Percentiles rank a stretch among this genome's conserved stretches.
These are phyloP conservation scores for Aspergillus fijiensis DNA, from an alignment of 2,329 filamentous ascomycete genomes.

Conservation along the genomic window DNA sequence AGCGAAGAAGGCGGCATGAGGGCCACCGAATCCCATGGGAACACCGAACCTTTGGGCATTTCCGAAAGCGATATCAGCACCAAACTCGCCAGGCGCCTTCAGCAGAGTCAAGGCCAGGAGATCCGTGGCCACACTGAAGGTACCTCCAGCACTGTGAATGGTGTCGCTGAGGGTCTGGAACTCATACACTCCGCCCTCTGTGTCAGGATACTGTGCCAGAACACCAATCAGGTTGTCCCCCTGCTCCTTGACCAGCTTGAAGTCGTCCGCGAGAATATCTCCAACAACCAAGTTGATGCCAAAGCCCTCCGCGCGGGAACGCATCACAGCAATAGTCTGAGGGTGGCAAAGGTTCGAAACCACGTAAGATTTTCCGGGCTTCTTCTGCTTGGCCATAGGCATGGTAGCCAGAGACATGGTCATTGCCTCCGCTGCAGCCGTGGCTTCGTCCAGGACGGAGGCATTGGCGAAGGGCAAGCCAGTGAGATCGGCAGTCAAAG, in stretches of 20 bases:
- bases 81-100: constrained; percentile 88
- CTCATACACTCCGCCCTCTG: constrained; percentile 74
- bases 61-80: constrained; percentile 92
- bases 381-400: constrained; percentile 68
- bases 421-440: constrained; percentile 93
- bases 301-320: constrained; percentile 86
- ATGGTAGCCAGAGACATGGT: constrained; percentile 81
- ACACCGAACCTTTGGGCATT: constrained; percentile 90
- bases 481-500: constrained; percentile 83
- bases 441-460: constrained; percentile 85
- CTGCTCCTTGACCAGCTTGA: constrained; percentile 67
- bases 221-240: constrained; percentile 84
- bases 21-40: constrained; percentile 86
- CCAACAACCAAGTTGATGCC: constrained; percentile 74
- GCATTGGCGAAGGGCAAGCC: constrained; percentile 86
- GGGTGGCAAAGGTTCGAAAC: constrained; percentile 81
- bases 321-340: constrained; percentile 80
- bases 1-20: constrained; percentile 96
- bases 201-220: constrained; percentile 93
- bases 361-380: constrained; percentile 74
- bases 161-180: constrained; percentile 71
- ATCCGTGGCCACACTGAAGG: constrained; percentile 86
- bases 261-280: constrained; percentile 67
- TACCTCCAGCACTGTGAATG: constrained; percentile 73
- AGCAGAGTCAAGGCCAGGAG: constrained; percentile 82